These are phyloP conservation scores for Gryganskiella cystojenkinii DNA, from an alignment of 192 early-diverging fungal genomes.

Conservation along the genomic window DNA sequence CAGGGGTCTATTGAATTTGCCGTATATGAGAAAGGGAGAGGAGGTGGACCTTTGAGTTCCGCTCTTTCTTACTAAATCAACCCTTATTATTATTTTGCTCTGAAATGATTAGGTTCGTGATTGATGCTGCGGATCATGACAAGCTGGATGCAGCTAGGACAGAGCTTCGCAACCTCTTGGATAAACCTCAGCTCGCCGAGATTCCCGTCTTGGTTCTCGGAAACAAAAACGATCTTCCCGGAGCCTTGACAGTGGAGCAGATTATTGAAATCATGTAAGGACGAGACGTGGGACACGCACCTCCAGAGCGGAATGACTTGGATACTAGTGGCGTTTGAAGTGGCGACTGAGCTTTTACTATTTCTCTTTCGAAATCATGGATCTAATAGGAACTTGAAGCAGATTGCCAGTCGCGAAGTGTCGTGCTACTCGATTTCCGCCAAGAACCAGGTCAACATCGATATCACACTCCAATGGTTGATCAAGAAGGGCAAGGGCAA, in stretches of 20 bases:
- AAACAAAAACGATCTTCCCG: conserved; percentile 97
- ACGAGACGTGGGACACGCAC: no score
- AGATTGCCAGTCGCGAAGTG: conserved; percentile 93
- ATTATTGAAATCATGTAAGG: conserved; percentile 91
- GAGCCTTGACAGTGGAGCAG: conserved; percentile 87
- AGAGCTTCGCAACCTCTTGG: conserved; percentile 91
- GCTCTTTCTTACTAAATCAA: neutral
- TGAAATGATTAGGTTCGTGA: conserved; percentile 80
- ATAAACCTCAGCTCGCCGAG: conserved; percentile 91
- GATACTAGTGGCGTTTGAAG: no score
- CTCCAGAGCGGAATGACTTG: no score
- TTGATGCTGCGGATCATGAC: conserved; percentile 95
- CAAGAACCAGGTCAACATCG: conserved; percentile 98
- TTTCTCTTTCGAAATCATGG: conserved; percentile 6
- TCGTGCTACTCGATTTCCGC: conserved; percentile 99
- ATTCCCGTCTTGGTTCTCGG: conserved; percentile 98
- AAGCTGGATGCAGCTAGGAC: conserved; percentile 93
- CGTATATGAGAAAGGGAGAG: neutral
- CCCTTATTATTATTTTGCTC: neutral
- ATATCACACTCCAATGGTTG: conserved; percentile 96
- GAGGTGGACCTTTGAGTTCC: neutral
- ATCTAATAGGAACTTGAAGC: conserved; percentile 80
- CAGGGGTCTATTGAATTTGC: neutral
- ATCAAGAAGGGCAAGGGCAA: conserved; percentile 83
- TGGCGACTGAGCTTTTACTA: no score